Conservation (phyloP, 441 rosid genomes). For the Euphorbia celastroides region DNA sequence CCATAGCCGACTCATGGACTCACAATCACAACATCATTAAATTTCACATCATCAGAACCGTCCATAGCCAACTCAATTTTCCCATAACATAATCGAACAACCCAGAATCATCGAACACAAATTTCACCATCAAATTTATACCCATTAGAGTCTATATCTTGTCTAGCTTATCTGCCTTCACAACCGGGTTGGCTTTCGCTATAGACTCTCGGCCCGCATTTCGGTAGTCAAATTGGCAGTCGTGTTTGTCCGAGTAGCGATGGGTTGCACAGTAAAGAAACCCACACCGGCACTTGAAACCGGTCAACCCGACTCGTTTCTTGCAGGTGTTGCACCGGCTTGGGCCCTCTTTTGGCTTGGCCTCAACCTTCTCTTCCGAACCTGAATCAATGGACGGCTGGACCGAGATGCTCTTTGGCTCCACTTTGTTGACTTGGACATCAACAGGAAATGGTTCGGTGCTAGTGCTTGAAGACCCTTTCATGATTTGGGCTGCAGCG, state of each 20-base stretch:
- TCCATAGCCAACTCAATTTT: no score
- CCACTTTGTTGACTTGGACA: conserved; percentile 28
- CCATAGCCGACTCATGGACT: no score
- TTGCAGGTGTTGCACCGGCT: conserved; percentile 44
- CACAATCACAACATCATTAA: no score
- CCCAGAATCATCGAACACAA: no score
- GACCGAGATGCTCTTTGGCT: conserved; percentile 31
- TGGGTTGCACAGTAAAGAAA: conserved; percentile 58
- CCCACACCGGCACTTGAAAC: conserved; percentile 69
- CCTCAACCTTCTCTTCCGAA: conserved; percentile 36
- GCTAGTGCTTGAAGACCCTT: conserved; percentile 32
- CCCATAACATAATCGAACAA: no score
- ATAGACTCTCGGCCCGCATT: conserved; percentile 52
- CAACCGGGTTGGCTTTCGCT: conserved; percentile 53
- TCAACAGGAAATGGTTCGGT: conserved; percentile 25
- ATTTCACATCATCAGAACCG: no score
- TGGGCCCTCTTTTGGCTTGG: conserved; percentile 39
- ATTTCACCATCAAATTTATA: conserved; percentile 19
- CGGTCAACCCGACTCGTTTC: conserved; percentile 63
- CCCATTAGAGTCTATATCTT: conserved; percentile 23
- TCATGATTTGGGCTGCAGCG: conserved; percentile 38
- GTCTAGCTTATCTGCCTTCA: conserved; percentile 57
- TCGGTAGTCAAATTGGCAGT: conserved; percentile 60
- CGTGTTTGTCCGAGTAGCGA: conserved; percentile 77
- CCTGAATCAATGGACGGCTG: conserved; percentile 37